These are phyloP conservation scores for Fraxinus sp. DNA, from an alignment of 305 asterid species.

Conservation along the genomic window DNA sequence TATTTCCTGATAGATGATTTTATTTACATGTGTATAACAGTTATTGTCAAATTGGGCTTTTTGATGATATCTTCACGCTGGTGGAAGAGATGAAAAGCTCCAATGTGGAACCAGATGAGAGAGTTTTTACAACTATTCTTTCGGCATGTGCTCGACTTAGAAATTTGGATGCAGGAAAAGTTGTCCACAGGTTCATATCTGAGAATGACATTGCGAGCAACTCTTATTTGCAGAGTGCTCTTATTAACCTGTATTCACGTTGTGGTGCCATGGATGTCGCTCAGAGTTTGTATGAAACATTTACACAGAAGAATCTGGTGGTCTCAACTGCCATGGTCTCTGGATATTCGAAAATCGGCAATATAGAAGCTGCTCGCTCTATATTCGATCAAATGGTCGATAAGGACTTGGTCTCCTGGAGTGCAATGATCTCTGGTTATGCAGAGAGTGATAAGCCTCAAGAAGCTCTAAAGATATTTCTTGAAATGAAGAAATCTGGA, in stretches of 20 bases:
- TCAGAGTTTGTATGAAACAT: slow-evolving; percentile 47
- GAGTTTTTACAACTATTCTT: slow-evolving; percentile 56
- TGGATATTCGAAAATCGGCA: slow-evolving; percentile 67
- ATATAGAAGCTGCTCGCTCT: slow-evolving; percentile 55
- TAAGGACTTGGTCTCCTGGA: slow-evolving; percentile 79
- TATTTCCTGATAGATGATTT: slow-evolving; percentile 9
- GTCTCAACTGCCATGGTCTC: slow-evolving; percentile 72
- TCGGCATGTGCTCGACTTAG: slow-evolving; percentile 58
- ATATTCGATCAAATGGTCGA: slow-evolving; percentile 53
- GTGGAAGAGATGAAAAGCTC: slow-evolving; percentile 67
- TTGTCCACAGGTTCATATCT: slow-evolving; percentile 44
- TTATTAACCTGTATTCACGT: slow-evolving; percentile 65
- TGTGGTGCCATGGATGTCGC: slow-evolving; percentile 74
- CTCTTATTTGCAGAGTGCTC: slow-evolving; percentile 57
- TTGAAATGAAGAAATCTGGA: slow-evolving; percentile 51
- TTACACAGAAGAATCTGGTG: slow-evolving; percentile 51
- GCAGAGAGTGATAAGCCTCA: slow-evolving; percentile 66
- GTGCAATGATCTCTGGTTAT: slow-evolving; percentile 83
- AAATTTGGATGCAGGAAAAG: slow-evolving; percentile 55
- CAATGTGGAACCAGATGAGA: slow-evolving; percentile 45
- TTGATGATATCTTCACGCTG: slow-evolving; percentile 50
- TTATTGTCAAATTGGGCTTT: slow-evolving; percentile 60
- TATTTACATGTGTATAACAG: slow-evolving; percentile 37
- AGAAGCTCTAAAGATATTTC: slow-evolving; percentile 61
- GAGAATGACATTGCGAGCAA: slow-evolving; percentile 42